These are phyloP conservation scores for Inga leiocalycina DNA, from an alignment of 306 rosid species.

Conservation along the genomic window DNA sequence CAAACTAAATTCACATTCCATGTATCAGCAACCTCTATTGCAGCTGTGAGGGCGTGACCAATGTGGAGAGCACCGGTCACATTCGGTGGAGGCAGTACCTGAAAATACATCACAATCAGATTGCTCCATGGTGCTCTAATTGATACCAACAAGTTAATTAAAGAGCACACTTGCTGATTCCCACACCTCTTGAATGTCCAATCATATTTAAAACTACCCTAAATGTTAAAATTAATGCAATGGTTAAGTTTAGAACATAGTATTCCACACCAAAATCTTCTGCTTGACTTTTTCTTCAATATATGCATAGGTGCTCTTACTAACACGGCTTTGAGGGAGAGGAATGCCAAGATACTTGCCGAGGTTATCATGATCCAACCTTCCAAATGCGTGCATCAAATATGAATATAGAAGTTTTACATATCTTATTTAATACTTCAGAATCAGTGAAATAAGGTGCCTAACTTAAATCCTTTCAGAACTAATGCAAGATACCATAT, in stretches of 20 bases:
- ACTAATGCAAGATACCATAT: slow-evolving; percentile 2
- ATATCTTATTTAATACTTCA: neutral
- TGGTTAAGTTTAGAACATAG: neutral
- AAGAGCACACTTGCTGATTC: neutral
- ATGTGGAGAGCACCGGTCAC: slow-evolving; percentile 98
- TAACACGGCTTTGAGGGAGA: too few relatives aligned
- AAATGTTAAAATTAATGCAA: neutral
- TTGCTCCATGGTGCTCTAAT: neutral
- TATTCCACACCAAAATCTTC: too few relatives aligned
- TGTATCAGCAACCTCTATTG: slow-evolving; percentile 67
- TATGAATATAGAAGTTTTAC: neutral
- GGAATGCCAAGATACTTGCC: too few relatives aligned
- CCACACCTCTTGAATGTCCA: neutral
- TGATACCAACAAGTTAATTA: neutral
- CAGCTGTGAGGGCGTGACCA: slow-evolving; percentile 96
- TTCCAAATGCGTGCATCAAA: neutral
- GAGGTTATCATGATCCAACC: neutral
- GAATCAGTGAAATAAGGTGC: neutral
- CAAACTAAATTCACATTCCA: slow-evolving; percentile 18
- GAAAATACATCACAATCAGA: slow-evolving; percentile 30
- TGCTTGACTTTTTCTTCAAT: too few relatives aligned
- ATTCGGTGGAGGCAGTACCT: slow-evolving; percentile 97
- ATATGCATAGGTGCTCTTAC: too few relatives aligned
- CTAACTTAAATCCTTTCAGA: neutral
- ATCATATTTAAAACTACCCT: neutral